These are phyloP conservation scores for Nitzschia sp. DNA, from an alignment of 108 stramenopile genomes.

Conservation along the genomic window DNA sequence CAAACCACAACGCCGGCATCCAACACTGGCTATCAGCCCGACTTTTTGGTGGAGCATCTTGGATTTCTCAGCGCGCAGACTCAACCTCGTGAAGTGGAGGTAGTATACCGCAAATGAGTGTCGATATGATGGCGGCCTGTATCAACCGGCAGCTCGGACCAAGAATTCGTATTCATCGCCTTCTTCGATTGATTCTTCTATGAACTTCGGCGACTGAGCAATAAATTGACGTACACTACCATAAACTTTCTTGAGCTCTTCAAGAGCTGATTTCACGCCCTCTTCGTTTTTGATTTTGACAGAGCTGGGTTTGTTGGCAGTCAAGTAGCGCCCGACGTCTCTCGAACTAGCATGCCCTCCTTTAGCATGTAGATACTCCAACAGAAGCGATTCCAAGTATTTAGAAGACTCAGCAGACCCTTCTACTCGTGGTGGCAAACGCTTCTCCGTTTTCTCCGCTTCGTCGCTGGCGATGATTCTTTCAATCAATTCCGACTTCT, in stretches of 20 bases:
- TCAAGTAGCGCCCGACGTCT: slow-evolving; percentile 76
- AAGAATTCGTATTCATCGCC: not conserved
- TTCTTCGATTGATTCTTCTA: not conserved
- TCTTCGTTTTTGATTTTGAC: not conserved
- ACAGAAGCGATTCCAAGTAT: slow-evolving; percentile 55
- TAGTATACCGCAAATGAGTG: slow-evolving; percentile 29
- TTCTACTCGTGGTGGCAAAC: not conserved
- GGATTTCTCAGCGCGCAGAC: slow-evolving; percentile 41
- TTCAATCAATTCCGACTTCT: slow-evolving; percentile 62
- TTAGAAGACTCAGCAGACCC: slow-evolving; percentile 8
- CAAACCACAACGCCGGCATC: slow-evolving; percentile 10
- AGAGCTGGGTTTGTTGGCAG: slow-evolving; percentile 32
- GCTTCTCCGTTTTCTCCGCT: slow-evolving; percentile 8
- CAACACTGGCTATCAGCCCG: slow-evolving; percentile 32
- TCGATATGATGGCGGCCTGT: not conserved
- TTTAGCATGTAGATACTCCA: slow-evolving; percentile 66
- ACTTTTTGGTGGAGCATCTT: slow-evolving; percentile 83
- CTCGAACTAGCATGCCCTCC: slow-evolving; percentile 73
- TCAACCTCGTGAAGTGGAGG: slow-evolving; percentile 42
- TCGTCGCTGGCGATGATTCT: slow-evolving; percentile 47
- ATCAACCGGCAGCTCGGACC: not conserved
- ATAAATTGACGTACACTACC: slow-evolving; percentile 33
- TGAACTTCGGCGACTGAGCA: not conserved
- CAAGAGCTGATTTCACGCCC: slow-evolving; percentile 19
- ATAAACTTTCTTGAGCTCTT: slow-evolving; percentile 40